These are phyloP conservation scores for Mycena chlorophos DNA, from an alignment of 768 basidiomycete species.

Conservation along the genomic window DNA sequence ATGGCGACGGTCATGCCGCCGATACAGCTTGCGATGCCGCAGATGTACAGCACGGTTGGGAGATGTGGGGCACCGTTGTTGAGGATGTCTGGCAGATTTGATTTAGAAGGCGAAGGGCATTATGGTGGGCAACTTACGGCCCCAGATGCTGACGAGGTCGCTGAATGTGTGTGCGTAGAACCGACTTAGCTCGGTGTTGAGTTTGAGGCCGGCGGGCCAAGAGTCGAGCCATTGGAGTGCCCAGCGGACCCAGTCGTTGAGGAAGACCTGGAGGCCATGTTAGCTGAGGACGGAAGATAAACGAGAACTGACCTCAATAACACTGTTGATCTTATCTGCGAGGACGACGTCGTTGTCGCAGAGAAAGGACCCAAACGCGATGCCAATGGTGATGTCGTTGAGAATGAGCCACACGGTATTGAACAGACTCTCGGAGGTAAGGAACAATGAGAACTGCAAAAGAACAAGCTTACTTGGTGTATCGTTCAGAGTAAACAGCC, in stretches of 20 bases:
- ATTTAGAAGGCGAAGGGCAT: slow-evolving; percentile 1
- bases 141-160: slow-evolving; percentile 67
- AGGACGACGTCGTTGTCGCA: slow-evolving; percentile 61
- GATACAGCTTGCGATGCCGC: slow-evolving; percentile 33
- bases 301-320: slow-evolving; percentile 40
- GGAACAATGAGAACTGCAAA: background rate
- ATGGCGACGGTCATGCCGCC: slow-evolving; percentile 65
- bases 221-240: slow-evolving; percentile 83
- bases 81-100: slow-evolving; percentile 26
- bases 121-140: slow-evolving; percentile 50
- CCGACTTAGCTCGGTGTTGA: slow-evolving; percentile 90
- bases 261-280: slow-evolving; percentile 32
- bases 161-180: slow-evolving; percentile 79
- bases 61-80: slow-evolving; percentile 29
- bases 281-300: background rate
- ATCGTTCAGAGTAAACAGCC: slow-evolving; percentile 51
- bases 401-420: slow-evolving; percentile 88
- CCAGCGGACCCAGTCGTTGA: slow-evolving; percentile 50
- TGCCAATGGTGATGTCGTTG: slow-evolving; percentile 87
- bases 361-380: slow-evolving; percentile 69
- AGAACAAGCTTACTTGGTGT: slow-evolving; percentile 57
- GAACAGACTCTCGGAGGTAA: slow-evolving; percentile 64
- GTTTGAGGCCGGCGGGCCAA: slow-evolving; percentile 95
- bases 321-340: slow-evolving; percentile 36
- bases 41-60: slow-evolving; percentile 36